Conservation (phyloP, 2,329 filamentous ascomycete genomes). For the Diaporthe ampelina region DNA sequence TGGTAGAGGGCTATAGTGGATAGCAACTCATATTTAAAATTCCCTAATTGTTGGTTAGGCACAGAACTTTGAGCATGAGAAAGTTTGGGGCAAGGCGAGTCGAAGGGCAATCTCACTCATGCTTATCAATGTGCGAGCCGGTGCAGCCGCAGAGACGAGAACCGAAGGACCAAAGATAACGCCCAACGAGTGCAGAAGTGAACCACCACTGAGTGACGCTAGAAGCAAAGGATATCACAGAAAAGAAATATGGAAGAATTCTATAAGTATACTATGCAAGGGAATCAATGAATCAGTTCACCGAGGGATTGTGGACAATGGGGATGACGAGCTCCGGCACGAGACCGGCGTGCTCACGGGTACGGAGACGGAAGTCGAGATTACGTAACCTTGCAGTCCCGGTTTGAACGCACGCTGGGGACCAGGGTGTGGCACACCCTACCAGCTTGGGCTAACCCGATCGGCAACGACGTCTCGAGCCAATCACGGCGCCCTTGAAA, state of each 20-base stretch:
- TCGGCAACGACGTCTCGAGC: conserved; percentile 16
- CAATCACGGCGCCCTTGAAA: conserved; percentile 36
- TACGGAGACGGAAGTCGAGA: conserved; percentile 8
- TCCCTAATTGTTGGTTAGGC: conserved; percentile 10
- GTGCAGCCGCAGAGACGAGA: not conserved
- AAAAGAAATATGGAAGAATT: not conserved
- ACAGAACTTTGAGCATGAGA: too few relatives aligned
- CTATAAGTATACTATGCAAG: not conserved
- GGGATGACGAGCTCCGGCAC: conserved; percentile 18
- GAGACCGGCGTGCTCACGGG: conserved; percentile 28
- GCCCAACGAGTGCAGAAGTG: not conserved
- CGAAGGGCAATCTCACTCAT: conserved; percentile 35
- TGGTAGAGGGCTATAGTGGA: conserved; percentile 26
- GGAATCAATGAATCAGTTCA: conserved; percentile 1
- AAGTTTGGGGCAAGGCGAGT: not conserved
- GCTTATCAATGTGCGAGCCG: conserved; percentile 13
- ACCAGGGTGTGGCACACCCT: not conserved
- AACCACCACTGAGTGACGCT: not conserved
- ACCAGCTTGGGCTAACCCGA: not conserved
- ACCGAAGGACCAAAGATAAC: conserved; percentile 18
- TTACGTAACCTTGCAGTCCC: not conserved
- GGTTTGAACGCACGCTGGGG: not conserved
- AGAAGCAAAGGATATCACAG: not conserved
- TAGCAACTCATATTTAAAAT: conserved; percentile 16
- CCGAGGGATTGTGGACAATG: not conserved